Conservation (phyloP, 2,329 filamentous ascomycete species). For the Ceratocystis destructans region DNA sequence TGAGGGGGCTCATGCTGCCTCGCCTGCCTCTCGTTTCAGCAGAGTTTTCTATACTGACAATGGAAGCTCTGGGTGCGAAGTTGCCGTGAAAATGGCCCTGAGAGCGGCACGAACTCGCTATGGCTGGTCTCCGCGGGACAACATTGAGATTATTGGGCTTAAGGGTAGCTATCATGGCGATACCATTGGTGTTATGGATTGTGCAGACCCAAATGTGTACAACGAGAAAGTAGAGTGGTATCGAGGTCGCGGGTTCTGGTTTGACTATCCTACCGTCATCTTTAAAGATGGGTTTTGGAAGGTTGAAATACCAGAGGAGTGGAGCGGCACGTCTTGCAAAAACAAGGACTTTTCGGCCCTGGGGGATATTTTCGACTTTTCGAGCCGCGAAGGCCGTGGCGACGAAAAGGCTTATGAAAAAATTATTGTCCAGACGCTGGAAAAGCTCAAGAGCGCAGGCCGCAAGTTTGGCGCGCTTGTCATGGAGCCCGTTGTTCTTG, state of each 20-base stretch:
- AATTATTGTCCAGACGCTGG: conserved; percentile 44
- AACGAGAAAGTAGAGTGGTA: conserved; percentile 86
- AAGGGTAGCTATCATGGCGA: conserved; percentile 78
- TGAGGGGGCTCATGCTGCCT: conserved; percentile 42
- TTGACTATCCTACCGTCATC: conserved; percentile 61
- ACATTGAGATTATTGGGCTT: conserved; percentile 57
- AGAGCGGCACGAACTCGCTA: conserved; percentile 54
- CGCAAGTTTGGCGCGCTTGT: conserved; percentile 63
- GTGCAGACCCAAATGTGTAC: conserved; percentile 59
- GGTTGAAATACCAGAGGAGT: conserved; percentile 40
- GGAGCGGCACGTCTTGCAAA: conserved; percentile 26
- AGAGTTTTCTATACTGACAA: conserved; percentile 78
- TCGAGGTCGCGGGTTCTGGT: conserved; percentile 62
- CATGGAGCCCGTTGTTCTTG: conserved; percentile 67
- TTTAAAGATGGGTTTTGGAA: conserved; percentile 54
- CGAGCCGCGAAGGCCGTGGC: conserved; percentile 32
- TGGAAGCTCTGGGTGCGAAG: conserved; percentile 69
- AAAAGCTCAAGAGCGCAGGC: conserved; percentile 39
- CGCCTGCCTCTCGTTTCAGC: conserved; percentile 34
- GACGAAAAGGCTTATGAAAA: conserved; percentile 40
- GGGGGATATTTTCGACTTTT: conserved; percentile 46
- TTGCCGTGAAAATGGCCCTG: conserved; percentile 74
- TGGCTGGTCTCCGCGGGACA: conserved; percentile 43
- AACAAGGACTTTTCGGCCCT: conserved; percentile 35
- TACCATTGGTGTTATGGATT: conserved; percentile 81